A percentile compares a stretch with the other conserved stretches of the same genome.
Evolutionary conservation across 106 monocot species (phyloP).

Genomic region (Dendrobium catenatum): DNA sequence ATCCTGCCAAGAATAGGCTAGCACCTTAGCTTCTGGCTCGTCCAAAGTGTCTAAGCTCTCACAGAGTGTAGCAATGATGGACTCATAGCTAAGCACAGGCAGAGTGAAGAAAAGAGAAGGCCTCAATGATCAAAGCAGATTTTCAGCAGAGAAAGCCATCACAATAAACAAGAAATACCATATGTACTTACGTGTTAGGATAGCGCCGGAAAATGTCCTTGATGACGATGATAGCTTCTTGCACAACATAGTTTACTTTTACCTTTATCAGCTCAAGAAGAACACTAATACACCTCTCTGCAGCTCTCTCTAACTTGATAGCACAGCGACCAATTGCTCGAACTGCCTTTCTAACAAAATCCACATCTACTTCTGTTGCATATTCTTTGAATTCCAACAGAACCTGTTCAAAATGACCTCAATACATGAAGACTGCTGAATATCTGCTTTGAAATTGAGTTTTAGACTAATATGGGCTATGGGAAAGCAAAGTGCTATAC

Average conservation of each 20-base stretch:
- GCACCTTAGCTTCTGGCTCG: constrained; percentile 98
- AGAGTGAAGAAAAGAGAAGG: not conserved
- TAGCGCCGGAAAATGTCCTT: constrained; percentile 99
- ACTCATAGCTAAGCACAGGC: constrained; percentile 69
- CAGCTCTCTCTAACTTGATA: constrained; percentile 95
- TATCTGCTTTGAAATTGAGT: not conserved
- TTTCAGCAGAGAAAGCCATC: not conserved
- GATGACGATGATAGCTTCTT: constrained; percentile 98
- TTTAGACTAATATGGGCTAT: not conserved
- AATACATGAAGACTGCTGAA: not conserved
- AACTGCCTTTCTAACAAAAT: constrained; percentile 98
- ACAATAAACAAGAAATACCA: not conserved
- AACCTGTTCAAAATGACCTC: constrained; percentile 40
- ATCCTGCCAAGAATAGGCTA: constrained; percentile 2
- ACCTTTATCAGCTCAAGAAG: constrained; percentile 99
- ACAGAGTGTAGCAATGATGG: constrained; percentile 96
- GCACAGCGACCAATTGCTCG: constrained; percentile 99
- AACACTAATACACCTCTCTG: constrained; percentile 97
- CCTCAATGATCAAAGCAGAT: not conserved
- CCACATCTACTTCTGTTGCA: constrained; percentile 99
- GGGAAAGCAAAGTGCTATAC: not conserved
- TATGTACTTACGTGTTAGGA: constrained; percentile 83
- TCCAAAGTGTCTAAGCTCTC: constrained; percentile 98
- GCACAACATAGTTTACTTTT: constrained; percentile 98
- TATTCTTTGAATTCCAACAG: constrained; percentile 98